Base-by-base conservation (phyloP, 2,329 filamentous ascomycete species). In the Calonectria pauciramosa region DNA sequence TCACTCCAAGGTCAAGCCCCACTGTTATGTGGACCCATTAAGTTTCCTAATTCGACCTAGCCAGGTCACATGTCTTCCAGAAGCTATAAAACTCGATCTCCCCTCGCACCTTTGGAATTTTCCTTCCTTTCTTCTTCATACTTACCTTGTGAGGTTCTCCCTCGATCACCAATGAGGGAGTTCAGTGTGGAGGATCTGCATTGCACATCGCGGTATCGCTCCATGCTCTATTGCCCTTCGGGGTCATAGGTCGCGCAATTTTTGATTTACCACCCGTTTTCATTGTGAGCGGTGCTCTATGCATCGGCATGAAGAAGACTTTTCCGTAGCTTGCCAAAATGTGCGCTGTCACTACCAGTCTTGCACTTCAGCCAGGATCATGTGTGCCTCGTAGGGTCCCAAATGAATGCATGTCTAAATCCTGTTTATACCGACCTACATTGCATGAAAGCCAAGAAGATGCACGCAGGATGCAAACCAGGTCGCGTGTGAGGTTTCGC, bases 131-230 rank as follows among this genome's bases (percentile, higher is more conserved):
- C 77, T 83, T 87, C 85, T 86, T 88, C 86, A 89, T 89, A 89
- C 88, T 89, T 89, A 89, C 88, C 88, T 89, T 89, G 86, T 85
- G 85, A 82, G 83, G 85, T 69, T 69, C 52, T 36, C 75, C 80
- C 84, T 83, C 82, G 88, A 82, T 89, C 88, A 89, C 81, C 86
- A 88, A 84, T 84, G 79, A 84, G 82, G 80, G 78, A 73, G 75
- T 80, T 84, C 84, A 89, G 85, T 81, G 80, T 82, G 85, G 86
- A 83, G 86, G 84, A 85, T 87, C 88, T 90, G 88, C 88, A 90
- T 89, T 88, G 88, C 88, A 90, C 88, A 88, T 78, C 88, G 88
- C 86, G 88, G 88, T 85, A 87, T 88, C 85, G 81, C 83, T 85
- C 84, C 82, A 82, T 80, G 70, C 85, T 89, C 85, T 84, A 89